Conservation (phyloP, 2,329 filamentous ascomycete species). For the Microdochium paspali region DNA sequence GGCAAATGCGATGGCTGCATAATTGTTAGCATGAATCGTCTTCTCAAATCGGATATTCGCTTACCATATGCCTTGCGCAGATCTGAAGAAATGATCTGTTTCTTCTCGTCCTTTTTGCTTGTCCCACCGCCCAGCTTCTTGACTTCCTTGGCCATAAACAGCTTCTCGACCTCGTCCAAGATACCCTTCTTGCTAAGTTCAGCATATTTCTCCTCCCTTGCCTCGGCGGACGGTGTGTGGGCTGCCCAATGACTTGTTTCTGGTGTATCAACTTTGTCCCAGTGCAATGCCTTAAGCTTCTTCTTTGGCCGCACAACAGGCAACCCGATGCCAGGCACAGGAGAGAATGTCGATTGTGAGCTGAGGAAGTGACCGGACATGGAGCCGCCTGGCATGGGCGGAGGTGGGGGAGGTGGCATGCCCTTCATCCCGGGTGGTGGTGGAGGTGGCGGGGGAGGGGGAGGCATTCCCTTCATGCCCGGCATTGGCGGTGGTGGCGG, state of each 20-base stretch:
- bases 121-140: constrained; percentile 67
- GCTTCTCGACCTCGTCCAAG: constrained; percentile 91
- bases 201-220: constrained; percentile 90
- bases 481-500: constrained; percentile 32
- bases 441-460: constrained; percentile 27
- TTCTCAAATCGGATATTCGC: constrained; percentile 12
- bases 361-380: constrained; percentile 71
- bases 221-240: constrained; percentile 76
- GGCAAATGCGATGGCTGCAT: constrained; percentile 72
- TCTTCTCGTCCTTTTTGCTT: constrained; percentile 87
- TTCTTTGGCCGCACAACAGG: constrained; percentile 88
- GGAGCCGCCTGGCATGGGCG: constrained; percentile 57
- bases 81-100: constrained; percentile 89
- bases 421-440: constrained; percentile 31
- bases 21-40: constrained; percentile 17
- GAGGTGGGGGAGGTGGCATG: constrained; percentile 39
- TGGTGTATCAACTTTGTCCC: constrained; percentile 95
- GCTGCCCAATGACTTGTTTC: constrained; percentile 89
- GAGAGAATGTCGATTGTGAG: constrained; percentile 23
- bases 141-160: constrained; percentile 96
- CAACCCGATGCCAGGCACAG: constrained; percentile 50
- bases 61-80: constrained; percentile 76
- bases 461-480: constrained; percentile 19
- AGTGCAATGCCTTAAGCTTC: constrained; percentile 98
- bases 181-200: constrained; percentile 93